Conservation (phyloP, 179 eudicot species). For the Nepenthes alata region DNA sequence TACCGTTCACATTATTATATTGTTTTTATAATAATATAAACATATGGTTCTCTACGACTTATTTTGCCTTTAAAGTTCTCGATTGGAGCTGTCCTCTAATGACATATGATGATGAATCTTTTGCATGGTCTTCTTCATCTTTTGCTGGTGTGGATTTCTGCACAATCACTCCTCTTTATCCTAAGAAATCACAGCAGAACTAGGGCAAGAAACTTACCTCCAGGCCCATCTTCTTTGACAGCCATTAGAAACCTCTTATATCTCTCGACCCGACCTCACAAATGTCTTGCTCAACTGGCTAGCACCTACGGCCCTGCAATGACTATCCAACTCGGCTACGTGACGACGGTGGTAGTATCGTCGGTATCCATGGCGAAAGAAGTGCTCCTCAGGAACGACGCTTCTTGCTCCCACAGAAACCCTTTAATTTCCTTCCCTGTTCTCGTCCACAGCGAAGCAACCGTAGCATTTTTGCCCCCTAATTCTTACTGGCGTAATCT, state of each 20-base stretch:
- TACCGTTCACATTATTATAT: no score
- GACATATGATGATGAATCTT: background rate
- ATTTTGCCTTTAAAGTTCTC: no score
- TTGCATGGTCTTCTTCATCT: background rate
- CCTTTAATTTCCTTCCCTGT: constrained; percentile 1
- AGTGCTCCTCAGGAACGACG: background rate
- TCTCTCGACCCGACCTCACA: constrained; percentile 2
- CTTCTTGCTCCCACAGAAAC: constrained; percentile 8
- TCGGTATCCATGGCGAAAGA: background rate
- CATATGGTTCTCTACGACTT: no score
- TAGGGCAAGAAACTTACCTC: background rate
- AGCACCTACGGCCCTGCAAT: background rate
- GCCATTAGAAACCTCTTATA: background rate
- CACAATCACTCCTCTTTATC: background rate
- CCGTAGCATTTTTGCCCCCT: constrained; percentile 11
- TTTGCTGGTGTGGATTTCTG: background rate
- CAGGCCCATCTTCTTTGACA: background rate
- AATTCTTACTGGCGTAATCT: constrained; percentile 10
- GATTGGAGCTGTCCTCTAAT: no score
- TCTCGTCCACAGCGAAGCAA: constrained; percentile 5
- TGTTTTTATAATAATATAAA: no score
- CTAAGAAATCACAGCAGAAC: background rate
- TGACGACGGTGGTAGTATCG: constrained; percentile 4
- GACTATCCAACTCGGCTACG: constrained; percentile 3
- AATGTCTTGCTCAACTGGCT: constrained; percentile 1